These are phyloP conservation scores for Diospyros kaki DNA, from an alignment of 148 eudicot genomes.

Conservation along the genomic window DNA sequence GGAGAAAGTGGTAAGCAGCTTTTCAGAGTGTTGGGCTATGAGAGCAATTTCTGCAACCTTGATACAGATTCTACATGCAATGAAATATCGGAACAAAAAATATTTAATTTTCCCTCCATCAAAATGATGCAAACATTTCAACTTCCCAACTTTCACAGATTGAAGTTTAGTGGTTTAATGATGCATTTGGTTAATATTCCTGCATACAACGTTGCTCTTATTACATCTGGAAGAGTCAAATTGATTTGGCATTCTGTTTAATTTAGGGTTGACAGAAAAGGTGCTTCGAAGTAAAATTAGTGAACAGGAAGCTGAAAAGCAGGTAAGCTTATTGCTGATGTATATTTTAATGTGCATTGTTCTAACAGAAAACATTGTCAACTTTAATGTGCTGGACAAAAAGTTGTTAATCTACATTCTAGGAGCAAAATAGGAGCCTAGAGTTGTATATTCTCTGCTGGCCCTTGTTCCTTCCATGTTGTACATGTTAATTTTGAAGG, in stretches of 20 bases:
- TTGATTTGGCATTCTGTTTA: constrained; percentile 18
- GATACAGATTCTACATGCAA: no score
- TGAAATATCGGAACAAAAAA: no score
- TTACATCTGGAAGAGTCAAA: constrained; percentile 5
- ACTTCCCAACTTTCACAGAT: background rate
- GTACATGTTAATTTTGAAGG: no score
- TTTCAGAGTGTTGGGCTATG: constrained; percentile 2
- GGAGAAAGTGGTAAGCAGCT: constrained; percentile 74
- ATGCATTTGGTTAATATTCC: background rate
- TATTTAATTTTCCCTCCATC: no score
- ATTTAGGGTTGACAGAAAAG: constrained; percentile 67
- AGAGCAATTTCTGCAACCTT: background rate
- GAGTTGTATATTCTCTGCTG: no score
- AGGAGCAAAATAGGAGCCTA: no score
- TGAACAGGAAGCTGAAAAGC: constrained; percentile 81
- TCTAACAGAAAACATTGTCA: no score
- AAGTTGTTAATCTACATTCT: no score
- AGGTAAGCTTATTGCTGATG: constrained; percentile 34
- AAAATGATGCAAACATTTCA: background rate
- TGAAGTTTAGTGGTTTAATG: no score
- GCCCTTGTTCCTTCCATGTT: no score
- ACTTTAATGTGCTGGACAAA: no score
- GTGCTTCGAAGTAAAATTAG: constrained; percentile 63
- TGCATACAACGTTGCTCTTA: background rate
- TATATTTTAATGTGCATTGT: no score